Evolutionary conservation across 1,139 yeast genomes (phyloP).

Genomic region (Candida anutae): DNA sequence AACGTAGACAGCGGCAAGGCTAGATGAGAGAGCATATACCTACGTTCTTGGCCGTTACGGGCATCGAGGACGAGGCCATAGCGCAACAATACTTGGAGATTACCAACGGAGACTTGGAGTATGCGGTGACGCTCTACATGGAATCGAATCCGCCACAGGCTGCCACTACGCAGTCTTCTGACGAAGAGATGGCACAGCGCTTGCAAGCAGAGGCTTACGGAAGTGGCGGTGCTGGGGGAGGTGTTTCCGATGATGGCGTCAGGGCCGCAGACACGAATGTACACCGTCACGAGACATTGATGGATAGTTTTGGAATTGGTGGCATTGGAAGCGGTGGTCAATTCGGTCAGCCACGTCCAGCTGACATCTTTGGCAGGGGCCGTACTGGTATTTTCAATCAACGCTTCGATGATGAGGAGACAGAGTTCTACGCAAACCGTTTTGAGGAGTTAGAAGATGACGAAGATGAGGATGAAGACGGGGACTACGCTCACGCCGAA

Average conservation of each 20-base stretch:
- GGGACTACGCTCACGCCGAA: conserved; percentile 12
- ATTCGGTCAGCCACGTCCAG: conserved; percentile 15
- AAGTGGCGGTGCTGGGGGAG: conserved; percentile 7
- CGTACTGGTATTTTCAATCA: conserved; percentile 40
- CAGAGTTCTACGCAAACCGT: conserved; percentile 16
- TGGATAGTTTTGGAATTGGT: conserved; percentile 26
- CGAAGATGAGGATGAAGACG: conserved; percentile 14
- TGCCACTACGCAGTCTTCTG: conserved; percentile 23
- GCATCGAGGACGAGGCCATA: conserved; percentile 54
- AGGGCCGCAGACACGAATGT: conserved; percentile 72
- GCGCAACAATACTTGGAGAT: conserved; percentile 79
- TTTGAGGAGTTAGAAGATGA: conserved; percentile 10
- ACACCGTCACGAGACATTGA: conserved; percentile 73
- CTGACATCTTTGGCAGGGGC: conserved; percentile 36
- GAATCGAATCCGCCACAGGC: conserved; percentile 39
- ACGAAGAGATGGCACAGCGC: conserved; percentile 55
- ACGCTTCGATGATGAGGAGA: conserved; percentile 28
- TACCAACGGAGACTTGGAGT: conserved; percentile 71
- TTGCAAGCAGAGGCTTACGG: conserved; percentile 61
- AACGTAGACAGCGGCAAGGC: too few relatives aligned
- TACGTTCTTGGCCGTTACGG: conserved; percentile 80
- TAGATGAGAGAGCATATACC: conserved; percentile 54
- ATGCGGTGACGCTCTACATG: conserved; percentile 78
- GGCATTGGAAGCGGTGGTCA: conserved; percentile 9
- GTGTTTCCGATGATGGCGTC: conserved; percentile 18